Evolutionary conservation across 768 basidiomycete genomes (phyloP), one percentile per base, ranked within the genome.

Genomic region (Calvatia gigantea): DNA sequence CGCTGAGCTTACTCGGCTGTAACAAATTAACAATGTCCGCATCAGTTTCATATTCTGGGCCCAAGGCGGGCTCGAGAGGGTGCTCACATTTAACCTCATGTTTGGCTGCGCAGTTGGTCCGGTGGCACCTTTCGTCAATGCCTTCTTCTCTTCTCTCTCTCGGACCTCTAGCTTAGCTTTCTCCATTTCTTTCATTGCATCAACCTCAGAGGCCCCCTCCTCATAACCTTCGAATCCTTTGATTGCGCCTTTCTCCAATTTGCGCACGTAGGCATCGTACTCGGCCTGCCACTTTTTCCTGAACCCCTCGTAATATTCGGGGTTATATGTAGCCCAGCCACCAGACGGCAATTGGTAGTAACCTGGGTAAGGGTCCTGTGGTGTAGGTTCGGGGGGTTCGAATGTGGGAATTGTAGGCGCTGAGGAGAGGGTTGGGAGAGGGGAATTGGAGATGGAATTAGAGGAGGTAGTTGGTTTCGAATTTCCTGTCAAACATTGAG

Each of bases 301-400:
- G 66, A 86, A 88, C 43, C 74, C 78, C 17, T 74, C 76, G 62
- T 89, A 94, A 67, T 89, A 90, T 31, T 65, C 76, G 0, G 81
- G 69, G 49, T 94, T 89, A 64, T 93, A 78, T 0, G 85, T 82
- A 23, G 82, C 86, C 84, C 91, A 95, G 31, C 78, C 69, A 15
- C 92, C 92, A 6, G 89, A 87, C 0, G 92, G 90, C 17, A 88
- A 77, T 51, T 86, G 84, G 62, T 94, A 93, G 72, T 94, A 94
- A 5, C 92, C 92, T 0, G 92, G 92, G 67, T 92, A 91, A 14
- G 82, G 81, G 64, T 94, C 92, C 6, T 75, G 75, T 3, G 82
- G 80, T 5, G 84, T 86, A 1, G 92, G 91, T 50, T 86, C 83
- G 1, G 90, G 91, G 0, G 85, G 82, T 38, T 80, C 74, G 60